Base-by-base conservation (phyloP, 768 basidiomycete species). In the Lepiota brunneoincarnata region DNA sequence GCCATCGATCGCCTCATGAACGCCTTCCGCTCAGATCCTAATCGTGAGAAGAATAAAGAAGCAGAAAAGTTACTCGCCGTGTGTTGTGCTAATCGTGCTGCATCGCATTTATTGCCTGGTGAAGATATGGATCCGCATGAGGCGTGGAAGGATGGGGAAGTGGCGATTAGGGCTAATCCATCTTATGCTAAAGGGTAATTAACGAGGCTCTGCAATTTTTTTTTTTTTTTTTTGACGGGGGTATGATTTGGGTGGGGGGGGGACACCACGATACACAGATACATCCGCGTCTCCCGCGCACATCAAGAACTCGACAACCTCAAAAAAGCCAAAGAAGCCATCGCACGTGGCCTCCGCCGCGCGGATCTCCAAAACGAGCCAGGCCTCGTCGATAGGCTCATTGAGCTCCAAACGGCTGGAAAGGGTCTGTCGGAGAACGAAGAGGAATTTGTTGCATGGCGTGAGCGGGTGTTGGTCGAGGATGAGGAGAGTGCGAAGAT, bases 391-490 rank as follows among this genome's bases (percentile, higher is more conserved):
- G 58, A 63, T 26, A 55, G 45, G 21, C 45, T 63, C 5, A 61
- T 63, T 12, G 37, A 47, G 11, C 50, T 63, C 23, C 62, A 61
- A 40, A 63, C 58, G 0, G 45, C 51, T 20, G 50, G 58, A 3
- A 58, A 61, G 26, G 62, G 60, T 20, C 36, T 63, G 3, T 55
- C 62, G 36, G 41, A 56, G n/a, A 20, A 58, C 49, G 46, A 57
- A 38, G 37, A 53, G 41, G 46, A 61, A 46, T 51, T 59, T 38
- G 6, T 46, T 15, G 31, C 36, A 5, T 49, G 49, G 48, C 31
- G 18, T 10, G 38, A 49, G 39, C 15, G 39, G n/a, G n/a, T 49
- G n/a, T 26, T 59, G 3, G 45, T 47, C 6, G 54, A 55, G 5
- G 57, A 58, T 24, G 41, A 46, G 20, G 57, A 49, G 53, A 54